Evolutionary conservation across 2,329 filamentous ascomycete species (phyloP).

Genomic region (Torrubiella hemipterigena): DNA sequence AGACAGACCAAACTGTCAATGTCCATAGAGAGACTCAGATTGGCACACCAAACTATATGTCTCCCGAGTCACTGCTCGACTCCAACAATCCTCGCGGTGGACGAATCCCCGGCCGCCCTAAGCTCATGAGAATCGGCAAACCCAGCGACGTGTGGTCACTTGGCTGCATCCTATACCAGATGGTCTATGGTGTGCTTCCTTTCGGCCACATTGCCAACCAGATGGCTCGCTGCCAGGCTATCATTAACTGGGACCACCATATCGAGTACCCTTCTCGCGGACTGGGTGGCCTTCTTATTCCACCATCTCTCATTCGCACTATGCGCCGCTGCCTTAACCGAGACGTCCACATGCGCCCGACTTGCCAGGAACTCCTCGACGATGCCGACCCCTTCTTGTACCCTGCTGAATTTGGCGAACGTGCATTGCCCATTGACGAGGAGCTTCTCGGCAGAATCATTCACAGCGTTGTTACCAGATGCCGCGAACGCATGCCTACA

Average conservation of each 20-base stretch:
- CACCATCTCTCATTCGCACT: conserved; percentile 45
- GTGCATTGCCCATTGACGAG: conserved; percentile 47
- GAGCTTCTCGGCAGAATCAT: conserved; percentile 50
- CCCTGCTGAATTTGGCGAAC: conserved; percentile 43
- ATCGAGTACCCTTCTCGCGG: conserved; percentile 63
- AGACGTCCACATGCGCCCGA: conserved; percentile 50
- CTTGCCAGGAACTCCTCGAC: conserved; percentile 49
- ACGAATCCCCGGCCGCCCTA: conserved; percentile 34
- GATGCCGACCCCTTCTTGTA: conserved; percentile 52
- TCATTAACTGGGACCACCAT: conserved; percentile 63
- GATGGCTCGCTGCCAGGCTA: conserved; percentile 76
- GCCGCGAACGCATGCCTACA: conserved; percentile 44
- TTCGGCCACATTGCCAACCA: conserved; percentile 87
- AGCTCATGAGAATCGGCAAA: conserved; percentile 91
- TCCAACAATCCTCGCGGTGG: conserved; percentile 53
- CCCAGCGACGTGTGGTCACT: conserved; percentile 93
- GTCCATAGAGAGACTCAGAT: conserved; percentile 93
- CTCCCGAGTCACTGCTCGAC: conserved; percentile 84
- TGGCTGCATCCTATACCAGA: conserved; percentile 93
- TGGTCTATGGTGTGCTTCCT: conserved; percentile 93
- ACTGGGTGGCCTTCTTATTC: conserved; percentile 51
- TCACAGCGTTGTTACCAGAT: conserved; percentile 48
- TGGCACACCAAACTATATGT: conserved; percentile 98
- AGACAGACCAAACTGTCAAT: conserved; percentile 90
- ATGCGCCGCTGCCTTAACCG: conserved; percentile 51